Conservation (phyloP, 495 filamentous ascomycete species). For the Umbilicaria muhlenbergii region DNA sequence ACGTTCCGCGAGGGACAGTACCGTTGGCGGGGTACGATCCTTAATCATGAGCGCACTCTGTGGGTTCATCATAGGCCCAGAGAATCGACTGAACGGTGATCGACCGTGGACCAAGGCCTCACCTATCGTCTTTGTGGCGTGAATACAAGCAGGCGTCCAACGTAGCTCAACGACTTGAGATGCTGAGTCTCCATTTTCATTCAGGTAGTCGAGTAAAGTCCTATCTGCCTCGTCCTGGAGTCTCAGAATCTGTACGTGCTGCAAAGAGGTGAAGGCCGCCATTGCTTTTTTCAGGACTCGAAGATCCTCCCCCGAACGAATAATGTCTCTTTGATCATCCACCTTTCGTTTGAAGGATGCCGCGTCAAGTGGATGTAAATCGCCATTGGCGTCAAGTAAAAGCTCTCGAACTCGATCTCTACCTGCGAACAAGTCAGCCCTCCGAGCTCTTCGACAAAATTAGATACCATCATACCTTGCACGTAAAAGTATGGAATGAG, state of each 20-base stretch:
- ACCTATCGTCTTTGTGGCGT: conserved; percentile 41
- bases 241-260: conserved; percentile 50
- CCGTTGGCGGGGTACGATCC: conserved; percentile 25
- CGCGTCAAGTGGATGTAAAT: conserved; percentile 18
- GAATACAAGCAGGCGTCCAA: conserved; percentile 49
- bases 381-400: conserved; percentile 13
- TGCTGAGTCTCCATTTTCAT: conserved; percentile 15
- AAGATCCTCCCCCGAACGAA: conserved; percentile 23
- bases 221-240: conserved; percentile 44
- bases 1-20: conserved; percentile 36
- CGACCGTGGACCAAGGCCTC: conserved; percentile 37
- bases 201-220: conserved; percentile 28
- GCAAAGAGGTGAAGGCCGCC: conserved; percentile 39
- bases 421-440: conserved; percentile 14
- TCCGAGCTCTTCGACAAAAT: not conserved
- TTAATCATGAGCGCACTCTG: conserved; percentile 37
- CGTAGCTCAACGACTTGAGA: conserved; percentile 26
- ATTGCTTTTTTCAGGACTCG: conserved; percentile 39
- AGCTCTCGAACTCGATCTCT: conserved; percentile 18
- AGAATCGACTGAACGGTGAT: conserved; percentile 42
- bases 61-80: conserved; percentile 48
- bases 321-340: conserved; percentile 26
- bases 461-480: conserved; percentile 20
- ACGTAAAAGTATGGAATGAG: conserved; percentile 55
- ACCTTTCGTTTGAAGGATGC: conserved; percentile 23